These are phyloP conservation scores for Sarcocystis neurona DNA, from an alignment of 169 alveolate species.

Conservation along the genomic window DNA sequence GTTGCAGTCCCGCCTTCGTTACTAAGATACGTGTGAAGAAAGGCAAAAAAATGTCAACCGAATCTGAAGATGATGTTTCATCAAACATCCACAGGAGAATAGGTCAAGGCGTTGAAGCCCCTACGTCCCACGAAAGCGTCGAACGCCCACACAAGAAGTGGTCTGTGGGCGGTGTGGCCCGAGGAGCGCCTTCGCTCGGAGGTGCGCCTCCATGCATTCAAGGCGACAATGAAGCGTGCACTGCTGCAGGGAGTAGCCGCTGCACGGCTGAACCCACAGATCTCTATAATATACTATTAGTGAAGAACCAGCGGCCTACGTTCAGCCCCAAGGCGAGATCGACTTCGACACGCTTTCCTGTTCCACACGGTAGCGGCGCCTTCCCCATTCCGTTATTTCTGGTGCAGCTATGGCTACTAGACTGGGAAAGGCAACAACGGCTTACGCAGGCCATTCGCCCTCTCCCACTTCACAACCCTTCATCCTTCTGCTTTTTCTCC, in stretches of 20 bases:
- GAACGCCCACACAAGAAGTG: too few species aligned
- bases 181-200: too few species aligned
- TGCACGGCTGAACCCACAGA: not conserved
- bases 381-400: constrained; percentile 21
- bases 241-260: not conserved
- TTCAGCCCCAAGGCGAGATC: not conserved
- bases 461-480: constrained; percentile 17
- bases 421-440: not conserved
- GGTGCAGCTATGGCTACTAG: not conserved
- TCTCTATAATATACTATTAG: not conserved
- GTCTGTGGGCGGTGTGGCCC: too few species aligned
- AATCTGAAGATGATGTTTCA: too few species aligned
- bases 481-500: constrained; percentile 28
- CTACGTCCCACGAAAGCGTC: too few species aligned
- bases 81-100: too few species aligned
- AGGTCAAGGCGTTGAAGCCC: too few species aligned
- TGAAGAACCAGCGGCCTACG: not conserved
- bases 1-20: too few species aligned
- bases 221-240: not conserved
- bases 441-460: not conserved
- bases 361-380: too few species aligned
- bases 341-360: not conserved
- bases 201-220: not conserved
- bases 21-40: too few species aligned
- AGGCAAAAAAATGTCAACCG: too few species aligned